A percentile compares a stretch with the other conserved stretches of the same genome.
Conservation (phyloP, 306 rosid genomes). For the Comarum palustre region DNA sequence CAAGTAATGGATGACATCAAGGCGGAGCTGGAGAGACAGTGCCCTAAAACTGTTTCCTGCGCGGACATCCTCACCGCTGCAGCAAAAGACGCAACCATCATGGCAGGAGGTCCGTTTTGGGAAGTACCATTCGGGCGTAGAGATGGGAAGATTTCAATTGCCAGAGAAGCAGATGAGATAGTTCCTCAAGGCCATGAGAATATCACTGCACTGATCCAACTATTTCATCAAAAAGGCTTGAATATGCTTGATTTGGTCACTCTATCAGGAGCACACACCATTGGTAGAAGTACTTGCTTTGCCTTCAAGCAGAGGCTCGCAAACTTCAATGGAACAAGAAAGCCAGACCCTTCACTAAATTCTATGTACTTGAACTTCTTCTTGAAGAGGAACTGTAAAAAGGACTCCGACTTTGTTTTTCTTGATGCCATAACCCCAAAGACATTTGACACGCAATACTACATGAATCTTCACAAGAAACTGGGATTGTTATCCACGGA, state of each 20-base stretch:
- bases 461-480: slow-evolving; percentile 60
- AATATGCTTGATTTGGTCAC: slow-evolving; percentile 71
- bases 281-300: slow-evolving; percentile 65
- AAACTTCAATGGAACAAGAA: slow-evolving; percentile 47
- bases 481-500: slow-evolving; percentile 69
- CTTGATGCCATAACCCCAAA: slow-evolving; percentile 71
- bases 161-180: slow-evolving; percentile 51
- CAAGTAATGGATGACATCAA: slow-evolving; percentile 68
- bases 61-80: slow-evolving; percentile 84
- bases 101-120: slow-evolving; percentile 92
- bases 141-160: slow-evolving; percentile 60
- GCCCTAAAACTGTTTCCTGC: slow-evolving; percentile 80
- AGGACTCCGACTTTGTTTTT: slow-evolving; percentile 38
- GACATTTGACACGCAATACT: slow-evolving; percentile 59
- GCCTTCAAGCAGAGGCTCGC: slow-evolving; percentile 51
- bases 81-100: slow-evolving; percentile 78
- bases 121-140: slow-evolving; percentile 74
- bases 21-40: slow-evolving; percentile 49
- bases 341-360: slow-evolving; percentile 65
- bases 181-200: slow-evolving; percentile 90
- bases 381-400: slow-evolving; percentile 49
- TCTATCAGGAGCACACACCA: slow-evolving; percentile 82
- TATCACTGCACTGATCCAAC: slow-evolving; percentile 43
- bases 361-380: slow-evolving; percentile 38
- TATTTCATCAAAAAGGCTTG: slow-evolving; percentile 49